A percentile compares a stretch with the other conserved stretches of the same genome.
Evolutionary conservation across 176 grass and related monocot genomes (phyloP).

Genomic region (Elaeis guineensis): DNA sequence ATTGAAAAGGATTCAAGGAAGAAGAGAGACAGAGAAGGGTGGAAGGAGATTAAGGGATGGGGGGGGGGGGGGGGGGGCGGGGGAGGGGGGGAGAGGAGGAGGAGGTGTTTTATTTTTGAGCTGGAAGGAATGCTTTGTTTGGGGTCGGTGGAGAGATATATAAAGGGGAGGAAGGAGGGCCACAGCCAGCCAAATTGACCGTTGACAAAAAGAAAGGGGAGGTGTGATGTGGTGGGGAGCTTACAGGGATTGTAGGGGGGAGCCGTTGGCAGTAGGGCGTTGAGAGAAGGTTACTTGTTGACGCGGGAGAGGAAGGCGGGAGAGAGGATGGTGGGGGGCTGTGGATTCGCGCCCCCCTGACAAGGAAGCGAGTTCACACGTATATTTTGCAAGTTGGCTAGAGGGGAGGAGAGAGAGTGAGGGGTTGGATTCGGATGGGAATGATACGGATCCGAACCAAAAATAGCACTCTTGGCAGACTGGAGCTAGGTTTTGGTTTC

Average conservation of each 20-base stretch:
- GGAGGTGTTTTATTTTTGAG: constrained; percentile 6
- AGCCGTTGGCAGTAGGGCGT: neutral
- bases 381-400: too few species aligned
- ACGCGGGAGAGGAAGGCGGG: neutral
- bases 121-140: too few species aligned
- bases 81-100: constrained; percentile 11
- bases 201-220: constrained; percentile 3
- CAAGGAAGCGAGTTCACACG: too few species aligned
- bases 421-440: too few species aligned
- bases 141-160: neutral
- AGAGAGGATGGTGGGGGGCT: too few species aligned
- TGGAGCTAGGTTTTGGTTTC: too few species aligned
- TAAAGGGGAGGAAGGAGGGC: neutral
- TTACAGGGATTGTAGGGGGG: neutral
- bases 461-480: too few species aligned
- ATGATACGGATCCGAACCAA: too few species aligned
- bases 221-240: neutral
- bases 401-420: too few species aligned
- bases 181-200: neutral
- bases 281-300: neutral
- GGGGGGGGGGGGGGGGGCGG: constrained; percentile 22
- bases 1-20: neutral
- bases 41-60: too few species aligned
- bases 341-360: too few species aligned
- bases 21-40: constrained; percentile 8